phyloP scores from a whole-genome alignment of 805 yeast genomes.

The Yarrowia deformans region DNA sequence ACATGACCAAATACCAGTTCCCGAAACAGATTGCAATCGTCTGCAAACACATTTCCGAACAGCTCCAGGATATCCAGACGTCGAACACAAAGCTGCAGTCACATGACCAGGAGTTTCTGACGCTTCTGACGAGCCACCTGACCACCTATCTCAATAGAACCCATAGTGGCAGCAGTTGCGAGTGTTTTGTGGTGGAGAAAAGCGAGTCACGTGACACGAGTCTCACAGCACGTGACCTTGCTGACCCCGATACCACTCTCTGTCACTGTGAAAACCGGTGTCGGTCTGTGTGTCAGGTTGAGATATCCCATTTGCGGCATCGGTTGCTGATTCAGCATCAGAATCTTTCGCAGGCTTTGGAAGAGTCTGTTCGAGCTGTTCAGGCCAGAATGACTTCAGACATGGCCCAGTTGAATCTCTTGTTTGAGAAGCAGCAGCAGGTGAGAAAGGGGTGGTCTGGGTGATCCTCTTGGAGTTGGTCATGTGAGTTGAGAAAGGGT shows the following conservation, averaged over 20 bases:
- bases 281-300: constrained; percentile 4
- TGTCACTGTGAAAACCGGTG: constrained; percentile 10
- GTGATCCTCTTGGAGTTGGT: too few relatives aligned
- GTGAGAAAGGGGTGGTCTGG: too few relatives aligned
- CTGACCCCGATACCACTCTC: constrained; percentile 8
- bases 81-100: neutral
- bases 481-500: too few relatives aligned
- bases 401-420: neutral
- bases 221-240: neutral
- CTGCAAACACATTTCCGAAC: constrained; percentile 23
- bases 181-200: neutral
- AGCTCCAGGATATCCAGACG: neutral
- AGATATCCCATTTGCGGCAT: neutral
- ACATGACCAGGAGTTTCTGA: constrained; percentile 9
- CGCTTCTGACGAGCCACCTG: neutral
- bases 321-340: neutral
- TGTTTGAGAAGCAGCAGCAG: neutral
- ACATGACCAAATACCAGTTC: constrained; percentile 3
- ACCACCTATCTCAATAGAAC: constrained; percentile 1
- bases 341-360: neutral
- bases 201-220: too few relatives aligned
- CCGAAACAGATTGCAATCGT: constrained; percentile 16
- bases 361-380: neutral
- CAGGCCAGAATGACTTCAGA: constrained; percentile 1
- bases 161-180: neutral